Evolutionary conservation across 345 rosid genomes (phyloP).

Genomic region (Ceriops zippeliana): DNA sequence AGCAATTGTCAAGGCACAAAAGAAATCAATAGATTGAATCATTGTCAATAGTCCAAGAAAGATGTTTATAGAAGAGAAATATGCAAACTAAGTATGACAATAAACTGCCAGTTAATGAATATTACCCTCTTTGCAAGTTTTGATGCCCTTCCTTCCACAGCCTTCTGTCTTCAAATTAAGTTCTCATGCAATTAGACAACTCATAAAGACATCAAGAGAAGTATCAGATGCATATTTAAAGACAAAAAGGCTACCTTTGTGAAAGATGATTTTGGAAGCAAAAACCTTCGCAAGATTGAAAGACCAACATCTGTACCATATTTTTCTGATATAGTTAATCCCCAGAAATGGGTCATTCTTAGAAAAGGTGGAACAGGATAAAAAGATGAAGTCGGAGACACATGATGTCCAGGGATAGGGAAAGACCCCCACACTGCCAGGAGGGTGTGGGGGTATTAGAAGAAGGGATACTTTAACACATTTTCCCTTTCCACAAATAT

Average conservation of each 20-base stretch:
- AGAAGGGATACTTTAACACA: too few relatives aligned
- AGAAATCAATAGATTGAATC: neutral
- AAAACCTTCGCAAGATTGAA: conserved; percentile 77
- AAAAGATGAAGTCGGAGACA: too few relatives aligned
- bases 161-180: conserved; percentile 71
- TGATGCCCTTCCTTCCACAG: conserved; percentile 63
- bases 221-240: conserved; percentile 5
- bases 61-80: neutral
- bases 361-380: too few relatives aligned
- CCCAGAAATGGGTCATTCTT: conserved; percentile 2
- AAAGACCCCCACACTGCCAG: too few relatives aligned
- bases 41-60: neutral
- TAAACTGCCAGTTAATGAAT: conserved; percentile 9
- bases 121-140: conserved; percentile 95
- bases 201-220: conserved; percentile 14
- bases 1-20: neutral
- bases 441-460: too few relatives aligned
- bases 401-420: too few relatives aligned
- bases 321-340: conserved; percentile 21
- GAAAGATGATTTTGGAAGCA: conserved; percentile 46
- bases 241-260: conserved; percentile 52
- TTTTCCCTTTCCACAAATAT: too few relatives aligned
- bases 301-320: conserved; percentile 82
- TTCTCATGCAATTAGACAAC: conserved; percentile 44
- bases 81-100: neutral